These are phyloP conservation scores for Syncephalastrum contaminatum DNA, from an alignment of 371 early-diverging fungal genomes.

Conservation along the genomic window DNA sequence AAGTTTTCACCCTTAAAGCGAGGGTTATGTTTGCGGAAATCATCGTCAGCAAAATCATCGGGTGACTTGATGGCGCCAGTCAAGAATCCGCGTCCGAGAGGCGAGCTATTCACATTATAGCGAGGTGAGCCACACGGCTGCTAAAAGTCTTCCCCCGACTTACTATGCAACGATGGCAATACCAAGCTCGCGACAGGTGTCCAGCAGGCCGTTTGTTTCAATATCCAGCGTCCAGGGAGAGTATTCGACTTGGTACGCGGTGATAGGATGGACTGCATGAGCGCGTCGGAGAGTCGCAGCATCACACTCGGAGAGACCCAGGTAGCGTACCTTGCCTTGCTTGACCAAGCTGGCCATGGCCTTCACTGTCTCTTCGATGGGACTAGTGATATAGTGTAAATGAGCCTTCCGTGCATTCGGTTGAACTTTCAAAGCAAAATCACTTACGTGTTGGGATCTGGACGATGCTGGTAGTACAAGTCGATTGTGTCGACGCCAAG, in stretches of 20 bases:
- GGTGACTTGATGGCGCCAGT: slow-evolving; percentile 45
- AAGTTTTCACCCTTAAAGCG: slow-evolving; percentile 54
- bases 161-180: slow-evolving; percentile 56
- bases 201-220: slow-evolving; percentile 49
- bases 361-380: slow-evolving; percentile 54
- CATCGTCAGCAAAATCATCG: slow-evolving; percentile 46
- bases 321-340: slow-evolving; percentile 54
- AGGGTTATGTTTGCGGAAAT: slow-evolving; percentile 46
- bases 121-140: not conserved
- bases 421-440: not conserved
- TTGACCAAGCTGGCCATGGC: slow-evolving; percentile 63
- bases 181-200: slow-evolving; percentile 55
- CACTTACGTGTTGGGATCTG: slow-evolving; percentile 35
- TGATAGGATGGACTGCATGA: slow-evolving; percentile 62
- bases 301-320: slow-evolving; percentile 62
- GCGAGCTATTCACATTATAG: slow-evolving; percentile 16
- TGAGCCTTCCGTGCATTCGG: not conserved
- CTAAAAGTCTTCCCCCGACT: not conserved
- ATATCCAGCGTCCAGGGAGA: slow-evolving; percentile 54
- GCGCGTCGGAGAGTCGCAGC: slow-evolving; percentile 56
- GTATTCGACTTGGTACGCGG: slow-evolving; percentile 59
- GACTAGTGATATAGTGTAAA: slow-evolving; percentile 5
- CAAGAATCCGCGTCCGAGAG: slow-evolving; percentile 62
- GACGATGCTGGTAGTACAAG: slow-evolving; percentile 60
- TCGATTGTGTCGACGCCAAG: slow-evolving; percentile 53